These are phyloP conservation scores for Boletus fagicola DNA, from an alignment of 768 basidiomycete species.

Conservation along the genomic window DNA sequence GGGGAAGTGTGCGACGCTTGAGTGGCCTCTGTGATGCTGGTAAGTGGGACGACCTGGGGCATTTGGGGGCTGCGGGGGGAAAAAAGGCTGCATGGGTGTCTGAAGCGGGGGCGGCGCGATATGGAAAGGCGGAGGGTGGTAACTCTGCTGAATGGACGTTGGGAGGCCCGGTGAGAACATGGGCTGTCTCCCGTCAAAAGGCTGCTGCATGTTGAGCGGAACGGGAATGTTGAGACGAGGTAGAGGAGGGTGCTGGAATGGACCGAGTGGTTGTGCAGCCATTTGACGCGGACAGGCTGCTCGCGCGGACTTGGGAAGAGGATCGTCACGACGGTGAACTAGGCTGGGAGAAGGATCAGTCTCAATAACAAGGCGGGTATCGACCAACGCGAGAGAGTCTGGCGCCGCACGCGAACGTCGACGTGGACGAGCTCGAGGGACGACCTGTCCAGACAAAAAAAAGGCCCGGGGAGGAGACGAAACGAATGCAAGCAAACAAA, in stretches of 20 bases:
- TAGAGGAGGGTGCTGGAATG: slow-evolving; percentile 51
- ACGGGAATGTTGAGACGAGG: slow-evolving; percentile 59
- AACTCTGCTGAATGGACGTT: slow-evolving; percentile 54
- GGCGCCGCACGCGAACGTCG: slow-evolving; percentile 10
- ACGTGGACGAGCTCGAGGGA: slow-evolving; percentile 1
- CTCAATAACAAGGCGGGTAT: neutral
- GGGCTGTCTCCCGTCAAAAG: slow-evolving; percentile 44
- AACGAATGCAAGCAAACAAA: neutral
- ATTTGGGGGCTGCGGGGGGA: slow-evolving; percentile 47
- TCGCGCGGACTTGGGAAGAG: neutral
- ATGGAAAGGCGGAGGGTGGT: slow-evolving; percentile 52
- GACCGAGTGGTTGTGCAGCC: slow-evolving; percentile 38
- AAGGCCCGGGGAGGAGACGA: neutral
- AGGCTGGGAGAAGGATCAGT: neutral
- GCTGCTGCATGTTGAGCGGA: slow-evolving; percentile 55
- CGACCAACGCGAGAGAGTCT: neutral
- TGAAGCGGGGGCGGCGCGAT: slow-evolving; percentile 49
- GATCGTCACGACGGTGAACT: neutral
- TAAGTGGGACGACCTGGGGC: slow-evolving; percentile 51
- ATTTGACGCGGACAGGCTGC: slow-evolving; percentile 8
- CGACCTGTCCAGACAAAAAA: neutral
- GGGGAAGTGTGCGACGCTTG: slow-evolving; percentile 65
- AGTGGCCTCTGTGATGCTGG: slow-evolving; percentile 50
- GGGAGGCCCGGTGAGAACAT: slow-evolving; percentile 67
- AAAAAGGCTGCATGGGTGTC: slow-evolving; percentile 74